Evolutionary conservation across 2,329 filamentous ascomycete species (phyloP), one percentile per base, ranked within the genome.

Genomic region (Claviceps citrina): DNA sequence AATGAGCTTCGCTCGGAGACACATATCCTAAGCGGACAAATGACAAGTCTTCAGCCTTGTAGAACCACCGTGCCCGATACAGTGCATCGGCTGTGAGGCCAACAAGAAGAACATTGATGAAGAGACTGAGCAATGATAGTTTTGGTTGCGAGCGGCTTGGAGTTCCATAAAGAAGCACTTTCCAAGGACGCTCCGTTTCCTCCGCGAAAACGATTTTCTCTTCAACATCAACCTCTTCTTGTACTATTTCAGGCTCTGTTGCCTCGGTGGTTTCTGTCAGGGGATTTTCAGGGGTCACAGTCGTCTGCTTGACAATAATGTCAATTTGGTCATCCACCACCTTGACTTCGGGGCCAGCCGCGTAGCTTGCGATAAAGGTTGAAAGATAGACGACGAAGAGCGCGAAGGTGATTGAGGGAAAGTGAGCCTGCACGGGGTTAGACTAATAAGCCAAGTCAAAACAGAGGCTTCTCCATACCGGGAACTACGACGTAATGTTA

Each of bases 1-100:
- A 70, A 44, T 77, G 86, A 18, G 86, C 91, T 41, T 80, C 80
- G 0, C 69, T 73, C 15, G 83, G 73, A 4, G 86, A 93, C 22
- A 96, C 80, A 56, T 89, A 89, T 20, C 91, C 91, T 13, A 94
- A 66, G 7, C 91, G 74, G 31, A 84, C 83, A 56, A 98, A 93
- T 0, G 86, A 84, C 9, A 94, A 65, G 47, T 93, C 78, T 22
- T 83, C 64, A 20, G 69, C 76, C 4, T 80, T 76, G 56, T 93
- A 70, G 26, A 81, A 71, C 43, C 79, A 58, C 9, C 76, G 74
- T 2, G 81, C 80, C 16, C 82, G 75, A 54, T 83, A 86, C 12
- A 93, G 68, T 30, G 87, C 73, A 57, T 98, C 91, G 20, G 79
- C 68, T 0, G 79, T 73, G 59, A 89, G 73, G 7, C 73, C 64